Conservation (phyloP, 306 rosid genomes). For the Cucumis hystrix region DNA sequence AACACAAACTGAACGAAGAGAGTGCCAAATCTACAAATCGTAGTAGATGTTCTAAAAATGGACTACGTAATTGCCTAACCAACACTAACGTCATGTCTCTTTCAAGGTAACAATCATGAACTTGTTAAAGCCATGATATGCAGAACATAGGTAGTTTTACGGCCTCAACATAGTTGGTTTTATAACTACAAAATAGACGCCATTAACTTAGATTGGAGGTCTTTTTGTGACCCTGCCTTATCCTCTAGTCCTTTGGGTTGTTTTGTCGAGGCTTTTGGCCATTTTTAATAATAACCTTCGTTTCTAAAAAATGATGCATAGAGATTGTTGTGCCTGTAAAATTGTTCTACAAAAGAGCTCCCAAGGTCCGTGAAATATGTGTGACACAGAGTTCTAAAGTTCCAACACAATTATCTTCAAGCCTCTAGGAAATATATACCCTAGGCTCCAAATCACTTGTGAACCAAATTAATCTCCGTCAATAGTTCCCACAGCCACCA, state of each 20-base stretch:
- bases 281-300: too few species aligned
- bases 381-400: not conserved
- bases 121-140: not conserved
- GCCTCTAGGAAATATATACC: not conserved
- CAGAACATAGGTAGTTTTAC: too few species aligned
- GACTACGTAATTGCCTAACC: not conserved
- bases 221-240: too few species aligned
- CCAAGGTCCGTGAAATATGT: not conserved
- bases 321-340: not conserved
- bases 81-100: not conserved
- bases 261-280: too few species aligned
- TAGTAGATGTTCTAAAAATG: not conserved
- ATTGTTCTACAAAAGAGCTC: not conserved
- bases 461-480: not conserved
- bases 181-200: too few species aligned
- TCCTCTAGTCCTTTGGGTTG: too few species aligned
- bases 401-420: not conserved
- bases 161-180: too few species aligned
- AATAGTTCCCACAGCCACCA: not conserved
- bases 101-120: not conserved
- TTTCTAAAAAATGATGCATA: too few species aligned
- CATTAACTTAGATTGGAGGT: too few species aligned
- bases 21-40: not conserved
- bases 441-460: not conserved
- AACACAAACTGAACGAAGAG: not conserved